These are phyloP conservation scores for Fusarium aywerte DNA, from an alignment of 2,329 filamentous ascomycete species.

Conservation along the genomic window DNA sequence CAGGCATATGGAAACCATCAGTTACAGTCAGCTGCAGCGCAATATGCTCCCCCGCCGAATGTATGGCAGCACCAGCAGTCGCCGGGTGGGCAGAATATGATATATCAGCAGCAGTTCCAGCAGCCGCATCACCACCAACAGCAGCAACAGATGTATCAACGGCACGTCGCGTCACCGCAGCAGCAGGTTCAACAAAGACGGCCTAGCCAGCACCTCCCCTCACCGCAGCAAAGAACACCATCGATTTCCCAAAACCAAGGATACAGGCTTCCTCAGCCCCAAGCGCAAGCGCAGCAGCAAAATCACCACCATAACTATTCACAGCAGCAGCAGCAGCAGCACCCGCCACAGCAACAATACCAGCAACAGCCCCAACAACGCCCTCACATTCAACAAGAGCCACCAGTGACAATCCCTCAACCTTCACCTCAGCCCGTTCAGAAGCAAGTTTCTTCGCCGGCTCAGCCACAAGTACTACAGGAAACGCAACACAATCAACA, in stretches of 20 bases:
- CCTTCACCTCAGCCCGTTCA: constrained; percentile 28
- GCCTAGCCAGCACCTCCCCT: constrained; percentile 30
- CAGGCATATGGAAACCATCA: constrained; percentile 37
- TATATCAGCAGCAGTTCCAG: constrained; percentile 48
- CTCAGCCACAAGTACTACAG: constrained; percentile 24
- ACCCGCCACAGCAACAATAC: constrained; percentile 31
- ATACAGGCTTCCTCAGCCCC: constrained; percentile 37
- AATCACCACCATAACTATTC: constrained; percentile 31
- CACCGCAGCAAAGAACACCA: constrained; percentile 40
- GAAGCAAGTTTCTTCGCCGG: constrained; percentile 20
- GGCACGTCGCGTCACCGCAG: constrained; percentile 46
- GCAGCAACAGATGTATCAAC: constrained; percentile 42
- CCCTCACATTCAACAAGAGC: constrained; percentile 27
- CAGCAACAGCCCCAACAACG: constrained; percentile 34
- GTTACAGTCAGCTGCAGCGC: constrained; percentile 41
- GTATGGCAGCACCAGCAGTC: constrained; percentile 52
- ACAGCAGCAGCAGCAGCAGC: constrained; percentile 22
- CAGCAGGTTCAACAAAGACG: constrained; percentile 34
- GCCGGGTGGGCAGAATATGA: constrained; percentile 38
- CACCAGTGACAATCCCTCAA: constrained; percentile 8
- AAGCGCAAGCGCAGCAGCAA: constrained; percentile 37
- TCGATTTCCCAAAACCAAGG: constrained; percentile 40
- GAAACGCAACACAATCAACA: constrained; percentile 33
- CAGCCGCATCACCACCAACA: constrained; percentile 48
- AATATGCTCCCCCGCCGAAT: constrained; percentile 44